Evolutionary conservation across 2,329 filamentous ascomycete genomes (phyloP), one percentile per base, ranked within the genome.

Genomic region (Ceratocystis harringtonii): DNA sequence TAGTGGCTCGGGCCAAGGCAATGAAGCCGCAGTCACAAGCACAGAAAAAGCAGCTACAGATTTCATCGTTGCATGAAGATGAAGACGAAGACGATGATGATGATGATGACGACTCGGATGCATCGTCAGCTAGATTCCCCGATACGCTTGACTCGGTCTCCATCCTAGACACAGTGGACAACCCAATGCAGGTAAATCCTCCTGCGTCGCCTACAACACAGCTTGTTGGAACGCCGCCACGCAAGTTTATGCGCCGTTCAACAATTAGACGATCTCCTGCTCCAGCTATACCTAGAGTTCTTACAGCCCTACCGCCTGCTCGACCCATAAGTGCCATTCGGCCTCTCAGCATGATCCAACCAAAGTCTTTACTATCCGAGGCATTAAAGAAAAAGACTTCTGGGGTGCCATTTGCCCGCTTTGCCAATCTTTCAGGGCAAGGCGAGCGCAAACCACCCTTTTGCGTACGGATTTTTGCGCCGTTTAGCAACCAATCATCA

Each of bases 341-440:
- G 30, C 85, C 84, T 0, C 74, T 84, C 64, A 91, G 88, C 72
- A 82, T 86, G 73, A 76, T 85, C 32, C 84, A 87, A 61, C 86
- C 88, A 1, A 83, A 84, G 68, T 90, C 88, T 74, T 75, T 89
- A 62, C 76, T 92, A 25, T 88, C 88, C 0, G 85, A 86, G 64
- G 85, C 86, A 4, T 78, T 92, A 28, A 88, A 87, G 70, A 86
- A 85, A 36, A 89, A 87, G 73, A 81, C 86, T 70, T 81, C 84
- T 19, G 81, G 85, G 1, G 84, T 88, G 71, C 88, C 89, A 0
- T 86, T 92, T 69, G 88, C 92, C 70, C 81, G 83, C 28, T 94
- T 90, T 74, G 88, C 88, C 1, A 82, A 86, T 17, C 80, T 90
- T 45, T 90, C 86, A 66, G 90, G 89, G 0, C 86, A 91, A 72